These are phyloP conservation scores for Scedosporium minutisporum DNA, from an alignment of 2,329 filamentous ascomycete genomes.

Conservation along the genomic window DNA sequence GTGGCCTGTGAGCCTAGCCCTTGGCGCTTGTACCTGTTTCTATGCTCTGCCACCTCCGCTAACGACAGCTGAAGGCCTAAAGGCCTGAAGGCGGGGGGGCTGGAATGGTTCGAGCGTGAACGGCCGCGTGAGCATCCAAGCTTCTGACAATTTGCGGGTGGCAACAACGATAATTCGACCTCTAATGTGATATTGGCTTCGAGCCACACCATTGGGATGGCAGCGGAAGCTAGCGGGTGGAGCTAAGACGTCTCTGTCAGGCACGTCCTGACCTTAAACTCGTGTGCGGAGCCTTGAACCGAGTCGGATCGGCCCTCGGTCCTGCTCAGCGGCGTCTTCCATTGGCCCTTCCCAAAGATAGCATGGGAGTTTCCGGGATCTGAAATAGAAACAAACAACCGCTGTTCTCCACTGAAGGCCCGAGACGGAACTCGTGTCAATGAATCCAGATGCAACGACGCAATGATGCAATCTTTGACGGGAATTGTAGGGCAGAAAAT, in stretches of 20 bases:
- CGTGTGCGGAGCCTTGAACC: neutral
- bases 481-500: conserved; percentile 8
- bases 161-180: neutral
- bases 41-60: neutral
- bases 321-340: neutral
- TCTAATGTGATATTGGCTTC: neutral
- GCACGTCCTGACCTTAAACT: neutral
- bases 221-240: neutral
- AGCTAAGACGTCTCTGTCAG: neutral
- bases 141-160: neutral
- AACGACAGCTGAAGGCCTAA: neutral
- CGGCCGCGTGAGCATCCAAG: neutral
- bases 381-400: neutral
- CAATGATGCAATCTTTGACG: neutral
- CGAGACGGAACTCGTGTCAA: neutral
- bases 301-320: neutral
- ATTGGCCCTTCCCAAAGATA: neutral
- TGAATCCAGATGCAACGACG: neutral
- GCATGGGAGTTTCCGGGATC: conserved; percentile 5
- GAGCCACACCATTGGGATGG: neutral
- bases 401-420: neutral
- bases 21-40: neutral
- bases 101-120: neutral
- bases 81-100: neutral
- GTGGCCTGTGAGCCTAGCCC: neutral